Evolutionary conservation across 371 early-diverging fungal genomes (phyloP).

Genomic region (Entomophthora muscae): DNA sequence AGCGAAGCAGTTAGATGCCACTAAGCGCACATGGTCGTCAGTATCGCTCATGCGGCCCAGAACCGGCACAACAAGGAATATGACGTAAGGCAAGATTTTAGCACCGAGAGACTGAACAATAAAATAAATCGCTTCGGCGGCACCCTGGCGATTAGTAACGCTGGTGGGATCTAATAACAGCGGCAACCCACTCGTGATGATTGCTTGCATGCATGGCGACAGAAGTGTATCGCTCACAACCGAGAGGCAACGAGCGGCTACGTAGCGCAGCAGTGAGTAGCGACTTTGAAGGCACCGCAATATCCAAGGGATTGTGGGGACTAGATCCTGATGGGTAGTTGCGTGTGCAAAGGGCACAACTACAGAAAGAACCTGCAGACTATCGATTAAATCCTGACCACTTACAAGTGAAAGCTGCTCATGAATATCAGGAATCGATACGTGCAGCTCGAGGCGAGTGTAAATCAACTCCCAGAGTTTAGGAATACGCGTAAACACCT

Average conservation of each 20-base stretch:
- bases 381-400: conserved; percentile 62
- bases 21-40: conserved; percentile 69
- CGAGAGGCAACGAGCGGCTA: conserved; percentile 64
- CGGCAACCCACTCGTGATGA: conserved; percentile 61
- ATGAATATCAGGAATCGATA: neutral
- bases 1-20: conserved; percentile 86
- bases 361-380: conserved; percentile 48
- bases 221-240: conserved; percentile 47
- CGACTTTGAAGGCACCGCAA: conserved; percentile 31
- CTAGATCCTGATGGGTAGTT: neutral
- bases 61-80: conserved; percentile 91
- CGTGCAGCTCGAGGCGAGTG: neutral
- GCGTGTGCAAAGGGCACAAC: conserved; percentile 44
- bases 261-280: conserved; percentile 57
- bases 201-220: conserved; percentile 50
- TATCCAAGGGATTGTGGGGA: neutral
- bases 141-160: conserved; percentile 65
- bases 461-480: conserved; percentile 43
- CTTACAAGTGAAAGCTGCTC: neutral
- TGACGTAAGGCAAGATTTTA: conserved; percentile 78
- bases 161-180: conserved; percentile 52
- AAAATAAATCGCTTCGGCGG: conserved; percentile 53
- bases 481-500: conserved; percentile 51
- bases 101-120: conserved; percentile 47
- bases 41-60: conserved; percentile 94